Evolutionary conservation across 176 grass and related monocot species (phyloP).

Genomic region (Hsuehochloa calcarea): DNA sequence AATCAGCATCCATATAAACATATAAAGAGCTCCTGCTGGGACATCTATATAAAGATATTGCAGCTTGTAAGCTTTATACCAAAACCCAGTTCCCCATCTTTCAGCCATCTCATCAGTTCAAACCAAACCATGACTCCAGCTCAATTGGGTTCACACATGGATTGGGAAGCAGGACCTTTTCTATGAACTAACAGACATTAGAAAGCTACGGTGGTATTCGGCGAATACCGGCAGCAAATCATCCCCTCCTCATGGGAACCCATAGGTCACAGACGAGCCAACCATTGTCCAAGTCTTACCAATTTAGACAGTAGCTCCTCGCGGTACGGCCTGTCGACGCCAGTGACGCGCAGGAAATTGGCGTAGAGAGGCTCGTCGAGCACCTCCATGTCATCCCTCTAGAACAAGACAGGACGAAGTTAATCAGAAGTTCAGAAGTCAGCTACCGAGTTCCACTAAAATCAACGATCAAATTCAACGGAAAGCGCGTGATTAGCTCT

Average conservation of each 20-base stretch:
- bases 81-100: background rate
- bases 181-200: background rate
- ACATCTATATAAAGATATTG: background rate
- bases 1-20: background rate
- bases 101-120: background rate
- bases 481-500: background rate
- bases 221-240: background rate
- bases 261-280: background rate
- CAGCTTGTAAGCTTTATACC: background rate
- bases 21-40: background rate
- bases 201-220: background rate
- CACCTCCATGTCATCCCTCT: conserved; percentile 92
- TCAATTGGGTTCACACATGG: background rate
- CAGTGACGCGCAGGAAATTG: conserved; percentile 67
- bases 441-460: background rate
- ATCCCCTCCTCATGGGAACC: background rate
- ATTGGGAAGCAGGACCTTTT: background rate
- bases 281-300: conserved; percentile 33
- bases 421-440: background rate
- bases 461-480: background rate
- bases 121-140: background rate
- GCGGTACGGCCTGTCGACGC: conserved; percentile 72
- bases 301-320: conserved; percentile 72
- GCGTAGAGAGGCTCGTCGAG: conserved; percentile 95
- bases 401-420: background rate